Conservation (phyloP, 495 filamentous ascomycete genomes). For the Xylaria grammica region DNA sequence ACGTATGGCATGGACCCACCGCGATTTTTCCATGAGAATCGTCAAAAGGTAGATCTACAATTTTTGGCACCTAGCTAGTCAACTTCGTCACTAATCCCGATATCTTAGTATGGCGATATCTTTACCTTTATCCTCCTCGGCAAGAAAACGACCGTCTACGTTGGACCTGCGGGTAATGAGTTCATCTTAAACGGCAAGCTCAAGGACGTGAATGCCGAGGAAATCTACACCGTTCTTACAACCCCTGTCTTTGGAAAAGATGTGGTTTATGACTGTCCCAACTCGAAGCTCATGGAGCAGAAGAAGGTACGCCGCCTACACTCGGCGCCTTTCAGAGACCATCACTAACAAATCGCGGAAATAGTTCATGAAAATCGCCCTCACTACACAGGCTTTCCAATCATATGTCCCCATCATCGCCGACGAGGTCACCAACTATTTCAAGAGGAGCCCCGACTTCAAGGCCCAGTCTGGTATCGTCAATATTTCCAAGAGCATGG, state of each 20-base stretch:
- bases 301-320: slow-evolving; percentile 58
- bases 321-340: neutral
- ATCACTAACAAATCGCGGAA: slow-evolving; percentile 16
- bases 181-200: slow-evolving; percentile 88
- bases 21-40: slow-evolving; percentile 73
- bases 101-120: slow-evolving; percentile 70
- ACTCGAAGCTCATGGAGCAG: slow-evolving; percentile 84
- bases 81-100: slow-evolving; percentile 21
- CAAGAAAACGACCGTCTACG: slow-evolving; percentile 74
- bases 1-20: slow-evolving; percentile 85
- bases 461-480: slow-evolving; percentile 67
- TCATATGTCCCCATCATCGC: slow-evolving; percentile 80
- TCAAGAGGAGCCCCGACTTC: slow-evolving; percentile 69
- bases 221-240: slow-evolving; percentile 80
- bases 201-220: slow-evolving; percentile 80
- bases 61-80: slow-evolving; percentile 14
- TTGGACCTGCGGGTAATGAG: slow-evolving; percentile 81
- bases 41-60: slow-evolving; percentile 64
- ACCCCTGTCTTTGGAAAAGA: slow-evolving; percentile 86
- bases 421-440: slow-evolving; percentile 72
- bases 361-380: slow-evolving; percentile 85
- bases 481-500: slow-evolving; percentile 72
- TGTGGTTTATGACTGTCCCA: slow-evolving; percentile 88
- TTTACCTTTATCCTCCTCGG: slow-evolving; percentile 82
- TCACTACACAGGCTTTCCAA: slow-evolving; percentile 76